Evolutionary conservation across 202 grass and related monocot genomes (phyloP), one percentile per base, ranked within the genome.

Genomic region (Musa balbisiana): DNA sequence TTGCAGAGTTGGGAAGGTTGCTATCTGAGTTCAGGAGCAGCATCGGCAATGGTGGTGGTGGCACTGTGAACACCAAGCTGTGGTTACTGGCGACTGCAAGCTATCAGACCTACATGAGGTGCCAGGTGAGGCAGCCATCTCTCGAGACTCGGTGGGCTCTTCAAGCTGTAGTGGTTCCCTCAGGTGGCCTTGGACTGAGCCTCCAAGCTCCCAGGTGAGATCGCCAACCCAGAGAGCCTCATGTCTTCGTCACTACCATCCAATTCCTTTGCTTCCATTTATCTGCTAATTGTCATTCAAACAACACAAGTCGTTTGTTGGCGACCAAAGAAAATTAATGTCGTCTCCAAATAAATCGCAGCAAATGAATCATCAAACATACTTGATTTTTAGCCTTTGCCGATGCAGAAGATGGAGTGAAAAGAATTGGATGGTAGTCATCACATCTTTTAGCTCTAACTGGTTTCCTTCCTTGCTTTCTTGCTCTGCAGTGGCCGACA

Each of bases 81-180:
- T 94, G 91, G 87, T 67, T 90, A 64, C 60, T 94, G 73, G 88
- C 85, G 3, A 79, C 86, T 8, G 83, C 88, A 29, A 90, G 81
- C 73, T 90, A 86, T 79, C 64, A 80, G 33, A 94, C 85, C 25
- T 94, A 88, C 88, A 83, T 85, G 85, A 83, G 63, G 63, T 55
- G 75, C 43, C 80, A 86, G 74, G 81, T 21, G 75, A 71, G 64
- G 53, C 81, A 76, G 69, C 84, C 78, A n/a, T 74, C 78, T 0
- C 75, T 94, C 60, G 83, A 90, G 65, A 29, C 33, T 1, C 65
- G 77, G 59, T 94, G 87, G 91, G 88, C 69, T 50, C 85, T 94
- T 52, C 85, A 94, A 62, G 79, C 88, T 20, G 88, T 94, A 69
- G 17, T 66, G 74, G 81, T 94, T 67, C 85, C 85, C 12, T 75